phyloP scores from a whole-genome alignment of 2,329 filamentous ascomycete genomes.

The Pseudogymnoascus sp. region DNA sequence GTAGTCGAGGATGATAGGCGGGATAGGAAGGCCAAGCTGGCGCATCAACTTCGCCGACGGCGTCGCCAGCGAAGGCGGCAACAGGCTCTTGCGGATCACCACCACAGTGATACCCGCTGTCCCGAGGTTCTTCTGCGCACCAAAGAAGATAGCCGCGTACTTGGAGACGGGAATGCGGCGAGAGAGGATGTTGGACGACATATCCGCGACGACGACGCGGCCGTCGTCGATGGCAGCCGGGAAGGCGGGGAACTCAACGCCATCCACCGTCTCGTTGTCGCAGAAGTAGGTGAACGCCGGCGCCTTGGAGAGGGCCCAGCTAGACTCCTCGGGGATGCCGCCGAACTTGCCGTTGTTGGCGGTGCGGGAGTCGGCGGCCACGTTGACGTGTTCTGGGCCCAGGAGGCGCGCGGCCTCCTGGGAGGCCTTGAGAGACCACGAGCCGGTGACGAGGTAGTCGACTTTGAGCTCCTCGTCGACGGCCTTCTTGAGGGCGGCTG shows the following conservation, averaged over 20 bases:
- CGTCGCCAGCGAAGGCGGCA: constrained; percentile 58
- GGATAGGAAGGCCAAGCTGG: constrained; percentile 65
- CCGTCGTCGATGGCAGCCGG: constrained; percentile 58
- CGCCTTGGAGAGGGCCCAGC: constrained; percentile 64
- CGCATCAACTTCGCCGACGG: constrained; percentile 63
- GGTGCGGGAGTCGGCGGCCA: constrained; percentile 60
- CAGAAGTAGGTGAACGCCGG: constrained; percentile 79
- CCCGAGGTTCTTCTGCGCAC: constrained; percentile 91
- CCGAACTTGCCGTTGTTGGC: constrained; percentile 75
- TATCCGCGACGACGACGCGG: constrained; percentile 79
- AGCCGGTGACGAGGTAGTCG: constrained; percentile 85
- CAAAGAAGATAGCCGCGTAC: constrained; percentile 80
- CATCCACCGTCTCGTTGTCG: constrained; percentile 90
- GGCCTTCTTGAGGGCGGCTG: constrained; percentile 52
- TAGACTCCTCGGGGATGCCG: constrained; percentile 65
- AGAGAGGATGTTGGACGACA: constrained; percentile 90
- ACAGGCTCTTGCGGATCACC: constrained; percentile 71
- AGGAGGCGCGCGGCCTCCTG: constrained; percentile 74
- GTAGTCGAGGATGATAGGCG: constrained; percentile 74
- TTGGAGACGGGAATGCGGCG: constrained; percentile 68
- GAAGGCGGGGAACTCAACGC: constrained; percentile 75
- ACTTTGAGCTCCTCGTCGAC: constrained; percentile 65
- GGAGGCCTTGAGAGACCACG: constrained; percentile 83
- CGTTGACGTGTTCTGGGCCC: constrained; percentile 70
- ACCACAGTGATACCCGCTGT: constrained; percentile 78